Conservation (phyloP, 2,329 filamentous ascomycete genomes). For the Ilyonectria mors-panacis region DNA sequence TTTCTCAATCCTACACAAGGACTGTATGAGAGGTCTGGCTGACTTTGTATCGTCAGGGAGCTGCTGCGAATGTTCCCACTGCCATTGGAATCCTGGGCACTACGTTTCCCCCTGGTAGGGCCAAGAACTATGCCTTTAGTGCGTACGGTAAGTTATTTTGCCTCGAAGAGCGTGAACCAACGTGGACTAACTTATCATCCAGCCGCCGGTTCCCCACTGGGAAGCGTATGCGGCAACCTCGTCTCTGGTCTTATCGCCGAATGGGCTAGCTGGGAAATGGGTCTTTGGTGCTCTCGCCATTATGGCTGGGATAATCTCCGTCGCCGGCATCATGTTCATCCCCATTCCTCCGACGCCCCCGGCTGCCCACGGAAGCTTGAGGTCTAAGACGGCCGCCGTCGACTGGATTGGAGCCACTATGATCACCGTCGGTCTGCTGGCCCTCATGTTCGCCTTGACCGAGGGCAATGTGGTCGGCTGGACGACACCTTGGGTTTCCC, state of each 20-base stretch:
- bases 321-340: conserved; percentile 72
- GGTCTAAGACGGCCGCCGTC: conserved; percentile 61
- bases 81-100: conserved; percentile 79
- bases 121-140: conserved; percentile 80
- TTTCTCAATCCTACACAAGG: neutral
- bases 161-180: neutral
- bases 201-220: conserved; percentile 76
- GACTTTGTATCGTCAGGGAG: conserved; percentile 59
- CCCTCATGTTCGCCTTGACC: conserved; percentile 76
- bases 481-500: conserved; percentile 75
- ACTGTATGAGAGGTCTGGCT: too few species aligned
- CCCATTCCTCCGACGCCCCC: conserved; percentile 62
- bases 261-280: conserved; percentile 76
- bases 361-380: conserved; percentile 42
- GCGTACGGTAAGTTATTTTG: conserved; percentile 64
- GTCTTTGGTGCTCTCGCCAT: conserved; percentile 77
- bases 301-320: conserved; percentile 69
- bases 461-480: conserved; percentile 80
- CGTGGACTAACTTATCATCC: conserved; percentile 1
- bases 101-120: conserved; percentile 76
- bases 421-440: conserved; percentile 73
- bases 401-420: conserved; percentile 78
- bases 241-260: conserved; percentile 75
- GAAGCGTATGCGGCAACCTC: conserved; percentile 76
- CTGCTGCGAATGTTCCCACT: conserved; percentile 79